Conservation (phyloP, 2,329 filamentous ascomycete genomes). For the Pseudocercospora cruenta region DNA sequence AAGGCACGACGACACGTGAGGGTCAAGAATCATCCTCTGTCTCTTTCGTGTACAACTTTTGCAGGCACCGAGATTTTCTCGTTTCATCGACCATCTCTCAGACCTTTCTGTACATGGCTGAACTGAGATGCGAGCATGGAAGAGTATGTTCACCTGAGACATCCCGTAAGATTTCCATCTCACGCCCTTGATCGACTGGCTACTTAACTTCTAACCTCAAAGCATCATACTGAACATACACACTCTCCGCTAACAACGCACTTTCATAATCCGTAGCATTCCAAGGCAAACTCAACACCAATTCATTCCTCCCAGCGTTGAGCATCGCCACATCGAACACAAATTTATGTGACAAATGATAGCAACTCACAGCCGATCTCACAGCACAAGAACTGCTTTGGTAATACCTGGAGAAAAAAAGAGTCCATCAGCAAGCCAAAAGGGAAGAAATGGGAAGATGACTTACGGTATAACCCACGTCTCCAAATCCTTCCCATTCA, state of each 20-base stretch:
- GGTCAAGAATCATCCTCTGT: too few species aligned
- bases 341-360: slow-evolving; percentile 65
- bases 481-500: slow-evolving; percentile 52
- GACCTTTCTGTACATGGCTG: too few species aligned
- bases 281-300: slow-evolving; percentile 62
- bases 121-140: too few species aligned
- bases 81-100: too few species aligned
- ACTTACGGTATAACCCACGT: slow-evolving; percentile 62
- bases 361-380: slow-evolving; percentile 63
- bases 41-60: too few species aligned
- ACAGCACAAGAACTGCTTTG: slow-evolving; percentile 64
- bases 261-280: slow-evolving; percentile 64
- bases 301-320: slow-evolving; percentile 57
- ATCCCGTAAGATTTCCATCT: too few species aligned
- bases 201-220: slow-evolving; percentile 60
- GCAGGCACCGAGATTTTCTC: too few species aligned
- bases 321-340: slow-evolving; percentile 56
- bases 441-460: background rate
- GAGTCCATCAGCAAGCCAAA: background rate
- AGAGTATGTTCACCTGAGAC: too few species aligned
- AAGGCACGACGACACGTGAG: too few species aligned
- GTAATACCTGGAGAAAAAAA: slow-evolving; percentile 47
- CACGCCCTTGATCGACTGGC: too few species aligned
- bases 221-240: slow-evolving; percentile 70
- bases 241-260: slow-evolving; percentile 57